phyloP scores from a whole-genome alignment of 2,329 filamentous ascomycete genomes.

The Cordyceps javanica region DNA sequence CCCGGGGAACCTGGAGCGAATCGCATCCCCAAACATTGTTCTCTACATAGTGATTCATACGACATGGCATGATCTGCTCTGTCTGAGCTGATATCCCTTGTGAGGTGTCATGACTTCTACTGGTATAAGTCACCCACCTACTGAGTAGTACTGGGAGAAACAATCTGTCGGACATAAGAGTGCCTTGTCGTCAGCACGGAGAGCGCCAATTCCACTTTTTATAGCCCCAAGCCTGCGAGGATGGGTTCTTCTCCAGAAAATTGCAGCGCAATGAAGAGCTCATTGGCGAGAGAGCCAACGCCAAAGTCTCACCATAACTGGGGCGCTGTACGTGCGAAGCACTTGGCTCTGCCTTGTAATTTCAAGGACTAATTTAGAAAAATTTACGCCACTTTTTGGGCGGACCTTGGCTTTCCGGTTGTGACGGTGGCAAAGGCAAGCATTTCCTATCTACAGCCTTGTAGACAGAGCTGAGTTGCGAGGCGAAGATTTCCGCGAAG shows the following conservation, averaged over 20 bases:
- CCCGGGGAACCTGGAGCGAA: too few relatives aligned
- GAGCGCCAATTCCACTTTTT: neutral
- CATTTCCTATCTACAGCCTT: neutral
- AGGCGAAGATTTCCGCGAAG: neutral
- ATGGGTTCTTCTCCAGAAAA: constrained; percentile 1
- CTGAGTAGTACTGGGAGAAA: too few relatives aligned
- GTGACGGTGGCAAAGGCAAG: neutral
- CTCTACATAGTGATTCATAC: too few relatives aligned
- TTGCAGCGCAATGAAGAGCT: neutral
- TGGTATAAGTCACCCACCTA: too few relatives aligned
- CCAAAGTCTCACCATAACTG: constrained; percentile 7
- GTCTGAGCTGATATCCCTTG: too few relatives aligned
- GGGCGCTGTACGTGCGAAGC: neutral
- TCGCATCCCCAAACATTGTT: too few relatives aligned
- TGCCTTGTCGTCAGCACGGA: neutral
- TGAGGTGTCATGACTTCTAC: too few relatives aligned
- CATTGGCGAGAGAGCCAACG: neutral
- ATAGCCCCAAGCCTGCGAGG: neutral
- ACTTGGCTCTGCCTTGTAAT: neutral
- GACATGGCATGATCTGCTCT: too few relatives aligned
- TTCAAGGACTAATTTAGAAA: neutral
- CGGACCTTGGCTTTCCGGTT: neutral
- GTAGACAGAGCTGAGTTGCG: neutral
- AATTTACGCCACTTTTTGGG: neutral
- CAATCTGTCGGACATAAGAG: neutral